Evolutionary conservation across 208 protist genomes (phyloP), one percentile per base, ranked within the genome.

Genomic region (Trypanosomatidae sp.): DNA sequence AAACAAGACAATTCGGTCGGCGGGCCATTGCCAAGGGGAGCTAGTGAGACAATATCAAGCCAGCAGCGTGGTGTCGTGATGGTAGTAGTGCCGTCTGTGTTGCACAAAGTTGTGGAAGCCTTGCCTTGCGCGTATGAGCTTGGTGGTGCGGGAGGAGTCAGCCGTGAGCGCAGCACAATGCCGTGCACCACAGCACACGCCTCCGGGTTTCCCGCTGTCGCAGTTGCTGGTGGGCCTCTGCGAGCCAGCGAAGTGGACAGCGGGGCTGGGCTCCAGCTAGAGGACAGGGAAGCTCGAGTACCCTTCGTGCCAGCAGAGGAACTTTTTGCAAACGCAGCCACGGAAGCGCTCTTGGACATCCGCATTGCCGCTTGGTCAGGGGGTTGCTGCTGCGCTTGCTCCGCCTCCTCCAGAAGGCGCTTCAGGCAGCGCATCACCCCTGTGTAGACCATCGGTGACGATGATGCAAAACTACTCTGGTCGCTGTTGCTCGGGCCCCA

Each of bases 121-220:
- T 13, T 55, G 22, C 7, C 50, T 55, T 55, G 56, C 28, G 28
- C 56, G n/a, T 5, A 28, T 13, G 56, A 36, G 28, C 28, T 36
- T 25, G 28, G 28, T 25, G 19, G 10, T 41, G 28, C 9, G 33
- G 44, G 60, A 36, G 60, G 19, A 1, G 12, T 8, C 60, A n/a
- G 60, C 25, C 79, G 87, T 25, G 81, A 89, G 12, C 87, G 78
- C 8, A 91, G 64, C 5, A 84, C 68, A 33, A 91, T 70, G 33
- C 84, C 87, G 58, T 91, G 87, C 30, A 89, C 74, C n/a, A 82
- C 39, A 1, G 68, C 77, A 36, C 67, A 74, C 39, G 17, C 44
- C 22, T 17, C 30, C 66, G 8, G 2, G 41, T n/a, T 22, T 52
- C 22, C 43, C 62, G 30, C 28, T 19, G 41, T 28, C 4, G 58